A percentile compares a stretch with the other conserved stretches of the same genome.
These are phyloP conservation scores for Xylaria nigripes DNA, from an alignment of 495 filamentous ascomycete genomes.

Conservation along the genomic window DNA sequence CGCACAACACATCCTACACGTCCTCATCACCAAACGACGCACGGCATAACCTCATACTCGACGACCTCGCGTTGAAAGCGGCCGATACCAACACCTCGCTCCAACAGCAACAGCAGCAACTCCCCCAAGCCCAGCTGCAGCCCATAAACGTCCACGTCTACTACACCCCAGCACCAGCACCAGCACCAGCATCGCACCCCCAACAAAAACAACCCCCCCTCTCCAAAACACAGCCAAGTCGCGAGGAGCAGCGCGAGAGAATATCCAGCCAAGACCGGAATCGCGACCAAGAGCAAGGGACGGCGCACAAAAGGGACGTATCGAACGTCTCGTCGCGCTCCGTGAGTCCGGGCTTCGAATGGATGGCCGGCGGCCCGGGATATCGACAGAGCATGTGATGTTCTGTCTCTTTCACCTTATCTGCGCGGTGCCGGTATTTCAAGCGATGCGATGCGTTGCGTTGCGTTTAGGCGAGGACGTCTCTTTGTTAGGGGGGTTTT, in stretches of 20 bases:
- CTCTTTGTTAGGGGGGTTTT: too few species aligned
- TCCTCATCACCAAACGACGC: not conserved
- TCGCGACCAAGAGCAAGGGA: not conserved
- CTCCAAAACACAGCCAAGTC: not conserved
- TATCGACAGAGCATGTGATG: constrained; percentile 6
- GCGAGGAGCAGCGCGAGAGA: not conserved
- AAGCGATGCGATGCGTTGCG: too few species aligned
- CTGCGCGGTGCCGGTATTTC: too few species aligned
- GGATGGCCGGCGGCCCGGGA: constrained; percentile 2
- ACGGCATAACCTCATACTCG: not conserved
- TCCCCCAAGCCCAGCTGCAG: not conserved
- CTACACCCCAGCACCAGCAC: constrained; percentile 2
- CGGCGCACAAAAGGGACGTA: not conserved
- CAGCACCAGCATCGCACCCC: not conserved
- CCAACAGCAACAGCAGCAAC: not conserved
- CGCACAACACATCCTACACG: not conserved
- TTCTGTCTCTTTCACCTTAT: too few species aligned
- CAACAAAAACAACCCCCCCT: not conserved
- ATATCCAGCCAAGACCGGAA: not conserved
- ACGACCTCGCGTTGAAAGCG: not conserved
- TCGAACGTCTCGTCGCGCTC: not conserved
- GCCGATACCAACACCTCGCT: constrained; percentile 3
- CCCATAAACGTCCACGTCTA: constrained; percentile 11
- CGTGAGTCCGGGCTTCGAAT: not conserved
- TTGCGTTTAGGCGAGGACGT: too few species aligned